A percentile compares a stretch with the other conserved stretches of the same genome.
phyloP scores from a whole-genome alignment of 2,329 filamentous ascomycete genomes.

The Aspergillus floridensis region DNA sequence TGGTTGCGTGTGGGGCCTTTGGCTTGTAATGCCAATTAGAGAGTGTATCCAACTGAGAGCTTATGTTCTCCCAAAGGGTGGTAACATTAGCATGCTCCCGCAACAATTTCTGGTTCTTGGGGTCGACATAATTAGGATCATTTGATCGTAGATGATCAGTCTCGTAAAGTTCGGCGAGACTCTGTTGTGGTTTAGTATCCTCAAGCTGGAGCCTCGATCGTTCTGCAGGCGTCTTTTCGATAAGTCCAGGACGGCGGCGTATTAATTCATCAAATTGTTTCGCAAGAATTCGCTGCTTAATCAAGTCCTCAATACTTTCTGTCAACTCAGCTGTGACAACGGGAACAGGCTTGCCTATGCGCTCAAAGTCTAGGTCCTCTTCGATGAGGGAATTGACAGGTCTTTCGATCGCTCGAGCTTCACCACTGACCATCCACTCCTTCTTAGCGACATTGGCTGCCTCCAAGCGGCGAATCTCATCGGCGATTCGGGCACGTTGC shows the following conservation, averaged over 20 bases:
- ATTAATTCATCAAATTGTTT: constrained; percentile 91
- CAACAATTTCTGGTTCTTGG: constrained; percentile 75
- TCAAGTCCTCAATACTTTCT: constrained; percentile 86
- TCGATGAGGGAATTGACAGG: constrained; percentile 91
- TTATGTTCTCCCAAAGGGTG: constrained; percentile 77
- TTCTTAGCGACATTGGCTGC: constrained; percentile 84
- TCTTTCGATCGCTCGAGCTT: constrained; percentile 77
- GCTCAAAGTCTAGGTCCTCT: constrained; percentile 92
- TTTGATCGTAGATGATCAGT: constrained; percentile 78
- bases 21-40: constrained; percentile 96
- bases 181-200: constrained; percentile 81
- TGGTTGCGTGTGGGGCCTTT: constrained; percentile 73
- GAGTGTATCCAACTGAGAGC: constrained; percentile 77
- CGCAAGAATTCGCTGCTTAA: constrained; percentile 87
- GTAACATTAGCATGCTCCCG: constrained; percentile 82
- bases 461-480: constrained; percentile 90
- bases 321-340: constrained; percentile 89
- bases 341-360: constrained; percentile 88
- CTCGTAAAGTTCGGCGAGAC: constrained; percentile 90
- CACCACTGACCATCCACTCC: constrained; percentile 85
- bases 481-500: constrained; percentile 76
- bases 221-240: constrained; percentile 61
- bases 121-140: constrained; percentile 78
- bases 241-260: constrained; percentile 72
- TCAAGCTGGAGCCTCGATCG: constrained; percentile 77